These are phyloP conservation scores for Candida palmyrensis DNA, from an alignment of 805 yeast species.

Conservation along the genomic window DNA sequence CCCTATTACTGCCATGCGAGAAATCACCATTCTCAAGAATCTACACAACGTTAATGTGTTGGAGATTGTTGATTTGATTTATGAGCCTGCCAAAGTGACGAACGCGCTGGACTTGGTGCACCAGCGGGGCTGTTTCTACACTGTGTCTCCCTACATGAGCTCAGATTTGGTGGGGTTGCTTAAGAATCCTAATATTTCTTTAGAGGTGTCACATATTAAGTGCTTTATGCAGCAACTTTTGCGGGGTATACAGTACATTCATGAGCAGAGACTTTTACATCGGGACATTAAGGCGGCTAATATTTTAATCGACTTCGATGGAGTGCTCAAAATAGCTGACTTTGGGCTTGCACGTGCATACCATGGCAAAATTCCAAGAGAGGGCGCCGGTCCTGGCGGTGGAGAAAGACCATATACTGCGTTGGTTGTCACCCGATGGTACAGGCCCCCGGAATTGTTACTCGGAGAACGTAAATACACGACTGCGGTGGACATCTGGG, in stretches of 20 bases:
- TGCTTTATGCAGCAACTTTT: slow-evolving; percentile 76
- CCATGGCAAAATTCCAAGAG: slow-evolving; percentile 55
- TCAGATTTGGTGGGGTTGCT: slow-evolving; percentile 87
- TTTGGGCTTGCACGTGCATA: slow-evolving; percentile 87
- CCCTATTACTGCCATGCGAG: slow-evolving; percentile 93
- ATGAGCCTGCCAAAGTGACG: slow-evolving; percentile 27
- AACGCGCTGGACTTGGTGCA: slow-evolving; percentile 30
- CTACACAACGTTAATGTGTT: slow-evolving; percentile 68
- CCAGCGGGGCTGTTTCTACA: slow-evolving; percentile 55
- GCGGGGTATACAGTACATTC: slow-evolving; percentile 78
- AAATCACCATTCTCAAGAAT: slow-evolving; percentile 73
- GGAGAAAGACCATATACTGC: slow-evolving; percentile 52
- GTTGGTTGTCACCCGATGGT: slow-evolving; percentile 93
- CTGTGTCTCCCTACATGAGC: slow-evolving; percentile 90
- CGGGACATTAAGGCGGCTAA: slow-evolving; percentile 97
- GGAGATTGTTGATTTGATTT: slow-evolving; percentile 74
- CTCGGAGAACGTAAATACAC: slow-evolving; percentile 84
- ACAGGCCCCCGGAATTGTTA: slow-evolving; percentile 90
- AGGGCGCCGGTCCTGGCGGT: slow-evolving; percentile 52
- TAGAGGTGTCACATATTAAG: slow-evolving; percentile 69
- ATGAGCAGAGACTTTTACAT: slow-evolving; percentile 56
- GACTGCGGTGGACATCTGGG: slow-evolving; percentile 97
- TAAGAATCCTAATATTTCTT: slow-evolving; percentile 64
- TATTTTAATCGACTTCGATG: slow-evolving; percentile 70
- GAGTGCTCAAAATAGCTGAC: slow-evolving; percentile 86